Base-by-base conservation (phyloP, 331 rosid genomes). In the Phaseolus coccineus region DNA sequence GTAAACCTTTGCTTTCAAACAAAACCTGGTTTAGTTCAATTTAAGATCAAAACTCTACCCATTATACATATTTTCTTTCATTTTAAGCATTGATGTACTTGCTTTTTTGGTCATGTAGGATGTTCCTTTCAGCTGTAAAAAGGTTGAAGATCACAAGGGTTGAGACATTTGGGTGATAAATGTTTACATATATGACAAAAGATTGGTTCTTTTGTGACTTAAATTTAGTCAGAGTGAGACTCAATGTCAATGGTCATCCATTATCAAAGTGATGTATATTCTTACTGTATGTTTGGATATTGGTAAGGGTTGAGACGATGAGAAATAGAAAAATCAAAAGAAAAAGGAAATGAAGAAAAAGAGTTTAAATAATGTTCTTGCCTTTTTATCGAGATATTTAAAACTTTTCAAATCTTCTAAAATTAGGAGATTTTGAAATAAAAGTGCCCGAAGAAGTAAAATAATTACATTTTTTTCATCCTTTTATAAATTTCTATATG, bases 141-240 rank as follows among this genome's bases (percentile, higher is more conserved):
- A 90, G 94, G 85, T 71, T 92, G 88, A 92, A 92, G 90, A 90
- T 92, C 83, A 87, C 97, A 33, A 90, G 88, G 83, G 86, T 89
- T 3, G 91, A 85, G 28, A 31, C 92, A 35, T 85, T 86, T 37
- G 86, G 89, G 74, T 74, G 71, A 66, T 82, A 3, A 33, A 69
- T 46, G 53, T 74, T 68, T n/a, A 31, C 39, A 35, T 19, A 47
- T 33, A 39, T 48, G 59, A 28, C 9, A 67, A 16, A 33, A 67
- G 61, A 24, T 12, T 28, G 61, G 9, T 24, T 30, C 35, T 78
- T 48, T 33, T 13, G 46, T 5, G 61, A 74, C 53, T 47, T 58
- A 69, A 69, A 56, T 73, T 81, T 75, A 48, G 66, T 37, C 79
- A 59, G 63, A 51, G 59, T 44, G 56, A 53, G 77, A 59, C 10